phyloP scores from a whole-genome alignment of 1,284 basidiomycete genomes.

The Ustilago xerochloae region DNA sequence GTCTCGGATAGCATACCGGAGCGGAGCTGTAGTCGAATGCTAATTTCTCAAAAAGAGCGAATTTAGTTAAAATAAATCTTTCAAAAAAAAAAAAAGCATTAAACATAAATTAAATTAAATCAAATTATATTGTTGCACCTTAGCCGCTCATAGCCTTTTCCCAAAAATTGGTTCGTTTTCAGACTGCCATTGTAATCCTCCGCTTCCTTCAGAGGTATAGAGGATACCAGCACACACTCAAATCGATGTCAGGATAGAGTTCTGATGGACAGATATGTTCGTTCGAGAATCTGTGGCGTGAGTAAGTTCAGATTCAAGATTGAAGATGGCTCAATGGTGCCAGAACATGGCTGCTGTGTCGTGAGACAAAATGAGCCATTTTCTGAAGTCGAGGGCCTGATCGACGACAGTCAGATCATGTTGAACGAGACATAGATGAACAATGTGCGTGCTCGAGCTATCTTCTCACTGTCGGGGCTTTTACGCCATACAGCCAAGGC shows the following conservation, averaged over 20 bases:
- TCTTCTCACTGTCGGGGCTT: not conserved
- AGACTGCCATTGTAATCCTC: too few relatives aligned
- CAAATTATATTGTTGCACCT: too few relatives aligned
- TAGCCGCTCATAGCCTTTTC: too few relatives aligned
- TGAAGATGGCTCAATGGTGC: not conserved
- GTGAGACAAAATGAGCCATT: not conserved
- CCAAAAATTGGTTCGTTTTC: too few relatives aligned
- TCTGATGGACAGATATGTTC: not conserved
- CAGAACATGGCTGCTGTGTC: not conserved
- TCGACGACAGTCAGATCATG: not conserved
- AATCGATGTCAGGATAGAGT: too few relatives aligned
- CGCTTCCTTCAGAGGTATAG: too few relatives aligned
- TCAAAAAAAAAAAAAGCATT: too few relatives aligned
- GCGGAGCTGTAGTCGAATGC: conserved; percentile 2
- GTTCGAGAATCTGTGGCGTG: not conserved
- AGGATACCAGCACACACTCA: too few relatives aligned
- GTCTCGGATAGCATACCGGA: conserved; percentile 19
- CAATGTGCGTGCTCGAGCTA: not conserved
- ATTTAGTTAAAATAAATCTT: too few relatives aligned
- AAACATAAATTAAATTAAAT: too few relatives aligned
- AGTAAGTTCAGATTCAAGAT: not conserved
- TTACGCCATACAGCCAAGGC: not conserved
- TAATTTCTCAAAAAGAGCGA: too few relatives aligned
- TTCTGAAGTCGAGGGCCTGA: not conserved
- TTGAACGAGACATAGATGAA: not conserved